Evolutionary conservation across 306 rosid species (phyloP).

Genomic region (Trifolium dubium): DNA sequence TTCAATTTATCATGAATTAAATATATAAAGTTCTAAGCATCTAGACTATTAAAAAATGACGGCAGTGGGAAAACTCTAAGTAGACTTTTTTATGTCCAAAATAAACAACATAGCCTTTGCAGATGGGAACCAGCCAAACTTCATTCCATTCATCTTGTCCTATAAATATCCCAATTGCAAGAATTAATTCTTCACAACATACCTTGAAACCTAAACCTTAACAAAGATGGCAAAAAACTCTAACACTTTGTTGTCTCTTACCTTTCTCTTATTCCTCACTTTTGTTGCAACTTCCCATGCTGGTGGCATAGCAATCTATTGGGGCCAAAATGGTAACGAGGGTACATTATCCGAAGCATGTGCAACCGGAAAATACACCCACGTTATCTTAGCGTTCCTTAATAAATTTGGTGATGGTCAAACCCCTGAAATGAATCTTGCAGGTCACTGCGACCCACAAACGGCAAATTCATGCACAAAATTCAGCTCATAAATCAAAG

Average conservation of each 20-base stretch:
- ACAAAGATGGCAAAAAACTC: constrained; percentile 31
- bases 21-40: neutral
- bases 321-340: constrained; percentile 76
- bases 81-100: neutral
- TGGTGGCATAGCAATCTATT: constrained; percentile 68
- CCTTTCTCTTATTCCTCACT: constrained; percentile 22
- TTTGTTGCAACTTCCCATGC: constrained; percentile 38
- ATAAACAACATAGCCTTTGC: constrained; percentile 12
- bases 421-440: constrained; percentile 66
- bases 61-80: constrained; percentile 21
- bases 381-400: constrained; percentile 59
- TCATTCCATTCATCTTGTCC: constrained; percentile 10
- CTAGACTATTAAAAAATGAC: neutral
- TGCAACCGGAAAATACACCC: constrained; percentile 56
- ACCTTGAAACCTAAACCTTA: neutral
- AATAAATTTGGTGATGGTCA: constrained; percentile 50
- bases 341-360: constrained; percentile 72
- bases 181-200: constrained; percentile 23
- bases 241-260: neutral
- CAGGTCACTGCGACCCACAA: constrained; percentile 70
- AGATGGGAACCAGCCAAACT: constrained; percentile 3
- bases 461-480: constrained; percentile 47
- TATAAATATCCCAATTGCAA: constrained; percentile 37
- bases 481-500: constrained; percentile 50
- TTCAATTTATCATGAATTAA: neutral